Percentiles rank a stretch among this genome's conserved stretches.
These are phyloP conservation scores for Aphanocladium album DNA, from an alignment of 2,329 filamentous ascomycete species.

Conservation along the genomic window DNA sequence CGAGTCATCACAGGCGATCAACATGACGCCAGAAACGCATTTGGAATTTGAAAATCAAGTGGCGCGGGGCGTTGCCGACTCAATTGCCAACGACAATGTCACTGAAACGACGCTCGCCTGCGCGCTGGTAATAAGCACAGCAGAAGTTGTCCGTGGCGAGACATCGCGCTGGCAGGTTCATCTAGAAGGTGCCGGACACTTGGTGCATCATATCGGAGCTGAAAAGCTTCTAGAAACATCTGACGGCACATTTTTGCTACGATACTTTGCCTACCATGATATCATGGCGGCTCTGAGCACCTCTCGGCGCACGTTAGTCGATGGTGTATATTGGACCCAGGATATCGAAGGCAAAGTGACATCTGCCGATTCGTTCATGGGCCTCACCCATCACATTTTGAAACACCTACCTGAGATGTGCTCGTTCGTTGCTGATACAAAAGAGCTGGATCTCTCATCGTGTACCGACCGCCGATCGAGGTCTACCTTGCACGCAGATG, in stretches of 20 bases:
- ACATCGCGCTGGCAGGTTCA: neutral
- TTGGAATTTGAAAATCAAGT: neutral
- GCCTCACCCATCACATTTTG: neutral
- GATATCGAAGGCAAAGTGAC: neutral
- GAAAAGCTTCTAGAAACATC: neutral
- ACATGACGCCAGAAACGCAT: neutral
- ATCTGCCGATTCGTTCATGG: conserved; percentile 2
- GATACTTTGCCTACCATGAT: conserved; percentile 1
- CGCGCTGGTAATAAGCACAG: neutral
- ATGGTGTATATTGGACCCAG: neutral
- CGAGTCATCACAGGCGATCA: neutral
- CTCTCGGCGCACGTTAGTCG: neutral
- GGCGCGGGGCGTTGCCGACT: neutral
- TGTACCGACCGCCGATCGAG: neutral
- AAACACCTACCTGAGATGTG: neutral
- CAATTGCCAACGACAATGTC: neutral
- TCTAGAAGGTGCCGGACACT: neutral
- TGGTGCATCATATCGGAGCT: neutral
- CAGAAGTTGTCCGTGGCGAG: neutral
- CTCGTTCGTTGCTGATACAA: neutral
- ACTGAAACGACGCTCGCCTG: neutral
- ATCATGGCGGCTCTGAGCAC: conserved; percentile 3
- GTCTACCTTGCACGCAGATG: neutral
- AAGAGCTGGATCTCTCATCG: neutral
- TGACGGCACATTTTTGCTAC: neutral